Base-by-base conservation (phyloP, 495 filamentous ascomycete species). In the Trichoderma orchidacearum region DNA sequence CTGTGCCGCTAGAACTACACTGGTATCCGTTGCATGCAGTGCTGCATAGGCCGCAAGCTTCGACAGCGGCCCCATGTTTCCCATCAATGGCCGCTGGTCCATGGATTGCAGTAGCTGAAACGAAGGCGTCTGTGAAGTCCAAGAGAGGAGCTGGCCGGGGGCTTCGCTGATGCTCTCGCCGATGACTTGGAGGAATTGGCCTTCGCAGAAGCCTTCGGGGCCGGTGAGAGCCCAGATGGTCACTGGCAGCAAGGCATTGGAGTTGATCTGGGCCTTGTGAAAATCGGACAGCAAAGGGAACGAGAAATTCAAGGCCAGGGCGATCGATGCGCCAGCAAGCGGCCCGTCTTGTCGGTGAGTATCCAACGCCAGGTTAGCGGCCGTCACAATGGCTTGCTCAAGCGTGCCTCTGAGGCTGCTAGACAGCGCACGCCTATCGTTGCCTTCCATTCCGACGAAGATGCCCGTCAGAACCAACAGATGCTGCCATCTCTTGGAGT, bases 401-500 rank as follows among this genome's bases (percentile, higher is more conserved):
- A 96, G 72, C 54, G 80, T 90, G n/a, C 64, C 75, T 53, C 86
- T 76, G 60, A 94, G 76, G 58, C 72, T 64, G 51, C 71, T 67
- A 11, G 83, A 80, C 21, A 93, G 68, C 3, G 81, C 82, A 58
- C 75, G 75, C 59, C 83, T 72, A 51, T 87, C 80, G 59, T 83
- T 79, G 32, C 77, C 76, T 59, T 90, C 85, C 66, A 90, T 87
- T 35, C 90, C 93, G 61, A 92, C 79, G 61, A 97, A 64, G 12
- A 97, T 72, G 12, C 93, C 93, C 2, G 80, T 82, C 8, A 97
- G 78, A 2, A 91, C 76, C 25, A 96, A 73, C 27, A 90, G 64
- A 70, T 97, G 93, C 70, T 89, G 84, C 93, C 92, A 96, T 68
- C 89, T 74, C 51, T 81, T 86, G 2, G 89, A 90, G 60, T 80